These are phyloP conservation scores for Colletotrichum musae DNA, from an alignment of 2,329 filamentous ascomycete genomes.

Conservation along the genomic window DNA sequence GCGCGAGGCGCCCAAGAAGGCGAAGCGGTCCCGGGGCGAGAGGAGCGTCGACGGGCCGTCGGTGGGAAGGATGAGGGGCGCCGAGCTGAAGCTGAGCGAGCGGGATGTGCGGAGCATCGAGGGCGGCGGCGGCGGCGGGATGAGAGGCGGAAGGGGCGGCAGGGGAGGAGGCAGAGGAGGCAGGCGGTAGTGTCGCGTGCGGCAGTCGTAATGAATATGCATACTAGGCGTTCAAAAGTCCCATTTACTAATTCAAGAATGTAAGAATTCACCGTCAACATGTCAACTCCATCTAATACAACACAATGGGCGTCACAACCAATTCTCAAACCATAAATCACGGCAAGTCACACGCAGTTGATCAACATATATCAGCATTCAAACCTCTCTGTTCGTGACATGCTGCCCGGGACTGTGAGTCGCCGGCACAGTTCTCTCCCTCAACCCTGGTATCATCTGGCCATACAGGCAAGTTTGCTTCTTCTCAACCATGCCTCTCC, in stretches of 20 bases:
- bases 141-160: conserved; percentile 9
- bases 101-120: conserved; percentile 82
- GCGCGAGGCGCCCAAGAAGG: conserved; percentile 56
- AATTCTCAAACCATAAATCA: not conserved
- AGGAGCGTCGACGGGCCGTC: conserved; percentile 81
- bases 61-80: conserved; percentile 85
- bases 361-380: conserved; percentile 37
- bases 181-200: conserved; percentile 2
- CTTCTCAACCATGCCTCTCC: conserved; percentile 34
- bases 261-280: no score
- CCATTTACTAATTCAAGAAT: not conserved
- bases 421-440: conserved; percentile 27
- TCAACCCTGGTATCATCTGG: conserved; percentile 42
- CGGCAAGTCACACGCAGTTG: not conserved
- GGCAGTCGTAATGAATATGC: not conserved
- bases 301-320: not conserved
- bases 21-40: conserved; percentile 60
- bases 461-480: conserved; percentile 29
- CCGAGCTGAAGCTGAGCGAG: conserved; percentile 83
- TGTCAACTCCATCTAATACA: not conserved
- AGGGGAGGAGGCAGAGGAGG: conserved; percentile 47
- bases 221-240: not conserved
- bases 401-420: conserved; percentile 13
- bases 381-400: conserved; percentile 32
- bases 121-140: conserved; percentile 56